A percentile compares a stretch with the other conserved stretches of the same genome.
phyloP scores from a whole-genome alignment of 139 green algal genomes.

The Trebouxia sp. region DNA sequence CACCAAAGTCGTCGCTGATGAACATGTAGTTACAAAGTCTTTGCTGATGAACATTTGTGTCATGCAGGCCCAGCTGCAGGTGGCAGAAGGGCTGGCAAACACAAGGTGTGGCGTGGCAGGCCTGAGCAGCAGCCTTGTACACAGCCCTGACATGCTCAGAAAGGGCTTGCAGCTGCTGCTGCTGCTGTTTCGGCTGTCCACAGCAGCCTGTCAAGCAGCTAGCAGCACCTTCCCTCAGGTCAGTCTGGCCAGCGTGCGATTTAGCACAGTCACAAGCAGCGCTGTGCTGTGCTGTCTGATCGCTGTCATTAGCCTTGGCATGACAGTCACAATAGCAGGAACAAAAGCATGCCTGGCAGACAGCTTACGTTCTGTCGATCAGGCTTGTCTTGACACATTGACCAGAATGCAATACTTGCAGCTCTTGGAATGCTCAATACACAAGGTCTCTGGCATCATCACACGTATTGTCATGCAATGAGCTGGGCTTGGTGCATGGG shows the following conservation, averaged over 20 bases:
- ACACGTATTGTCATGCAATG: background rate
- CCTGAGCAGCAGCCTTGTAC: background rate
- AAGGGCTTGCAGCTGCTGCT: constrained; percentile 19
- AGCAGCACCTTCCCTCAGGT: background rate
- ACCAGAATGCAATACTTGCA: too few relatives aligned
- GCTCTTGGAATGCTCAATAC: too few relatives aligned
- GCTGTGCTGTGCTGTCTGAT: background rate
- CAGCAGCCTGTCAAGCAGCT: constrained; percentile 10
- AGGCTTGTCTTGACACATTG: too few relatives aligned
- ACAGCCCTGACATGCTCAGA: background rate
- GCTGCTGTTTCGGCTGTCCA: background rate
- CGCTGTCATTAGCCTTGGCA: too few relatives aligned
- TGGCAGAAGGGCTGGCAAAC: background rate
- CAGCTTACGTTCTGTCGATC: too few relatives aligned
- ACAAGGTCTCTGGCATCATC: background rate
- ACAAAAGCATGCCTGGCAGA: too few relatives aligned
- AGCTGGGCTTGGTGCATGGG: too few relatives aligned
- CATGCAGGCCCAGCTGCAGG: constrained; percentile 14
- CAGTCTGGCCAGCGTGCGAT: too few relatives aligned
- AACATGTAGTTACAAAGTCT: too few relatives aligned
- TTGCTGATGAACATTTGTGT: background rate
- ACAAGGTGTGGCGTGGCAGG: constrained; percentile 2
- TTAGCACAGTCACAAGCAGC: background rate
- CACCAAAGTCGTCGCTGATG: too few relatives aligned
- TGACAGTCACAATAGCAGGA: too few relatives aligned